Percentiles rank a stretch among this genome's conserved stretches.
Evolutionary conservation across 306 rosid genomes (phyloP).

Genomic region (Sechiopsis laciniata): DNA sequence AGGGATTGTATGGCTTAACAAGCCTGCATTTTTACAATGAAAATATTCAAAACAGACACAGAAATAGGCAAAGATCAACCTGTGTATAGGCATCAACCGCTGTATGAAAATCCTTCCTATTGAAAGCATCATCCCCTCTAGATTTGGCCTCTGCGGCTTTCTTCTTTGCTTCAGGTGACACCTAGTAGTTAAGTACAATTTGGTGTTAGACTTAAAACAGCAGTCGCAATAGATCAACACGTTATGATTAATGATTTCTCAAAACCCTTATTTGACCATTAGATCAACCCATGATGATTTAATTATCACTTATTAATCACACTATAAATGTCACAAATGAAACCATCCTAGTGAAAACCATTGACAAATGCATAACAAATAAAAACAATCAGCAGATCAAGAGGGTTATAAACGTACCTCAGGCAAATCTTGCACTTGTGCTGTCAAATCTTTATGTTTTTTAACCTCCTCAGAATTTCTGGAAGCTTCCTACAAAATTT

Average conservation of each 20-base stretch:
- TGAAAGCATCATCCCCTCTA: slow-evolving; percentile 85
- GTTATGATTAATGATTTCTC: too few species aligned
- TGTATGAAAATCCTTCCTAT: slow-evolving; percentile 42
- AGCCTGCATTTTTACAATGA: not conserved
- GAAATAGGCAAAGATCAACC: slow-evolving; percentile 36
- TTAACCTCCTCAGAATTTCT: slow-evolving; percentile 35
- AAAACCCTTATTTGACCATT: too few species aligned
- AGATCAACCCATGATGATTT: too few species aligned
- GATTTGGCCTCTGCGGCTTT: slow-evolving; percentile 88
- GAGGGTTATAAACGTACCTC: slow-evolving; percentile 46
- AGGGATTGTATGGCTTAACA: not conserved
- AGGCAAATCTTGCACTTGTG: slow-evolving; percentile 47
- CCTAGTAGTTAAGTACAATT: slow-evolving; percentile 38
- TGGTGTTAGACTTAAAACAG: not conserved
- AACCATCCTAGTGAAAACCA: not conserved
- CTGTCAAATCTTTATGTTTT: slow-evolving; percentile 8
- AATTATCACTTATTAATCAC: not conserved
- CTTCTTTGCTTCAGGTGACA: slow-evolving; percentile 68
- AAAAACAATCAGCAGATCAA: not conserved
- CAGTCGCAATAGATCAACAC: not conserved
- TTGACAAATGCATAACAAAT: not conserved
- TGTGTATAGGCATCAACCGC: slow-evolving; percentile 91
- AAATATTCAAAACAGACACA: not conserved
- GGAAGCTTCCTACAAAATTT: slow-evolving; percentile 42
- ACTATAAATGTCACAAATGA: too few species aligned